Percentiles rank a stretch among this genome's conserved stretches.
phyloP scores from a whole-genome alignment of 2,329 filamentous ascomycete species.

The Penicillium brevicompactum region DNA sequence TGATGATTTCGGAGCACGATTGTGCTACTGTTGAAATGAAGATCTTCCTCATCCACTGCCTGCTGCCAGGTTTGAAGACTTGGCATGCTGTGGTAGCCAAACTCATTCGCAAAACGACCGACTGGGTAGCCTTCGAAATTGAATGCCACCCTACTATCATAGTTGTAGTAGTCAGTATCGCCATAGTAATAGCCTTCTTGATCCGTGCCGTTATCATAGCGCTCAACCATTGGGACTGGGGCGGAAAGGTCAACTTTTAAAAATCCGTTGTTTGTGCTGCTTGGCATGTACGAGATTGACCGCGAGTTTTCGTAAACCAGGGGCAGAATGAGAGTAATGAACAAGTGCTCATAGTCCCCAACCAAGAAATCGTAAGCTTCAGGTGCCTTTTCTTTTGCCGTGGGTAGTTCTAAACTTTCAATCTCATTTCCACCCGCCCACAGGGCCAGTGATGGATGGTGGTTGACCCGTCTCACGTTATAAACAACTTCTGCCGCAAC shows the following conservation, averaged over 20 bases:
- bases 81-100: slow-evolving; percentile 66
- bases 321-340: slow-evolving; percentile 57
- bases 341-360: slow-evolving; percentile 61
- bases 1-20: slow-evolving; percentile 63
- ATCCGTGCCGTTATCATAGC: slow-evolving; percentile 57
- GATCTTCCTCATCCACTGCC: slow-evolving; percentile 53
- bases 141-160: slow-evolving; percentile 56
- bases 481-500: slow-evolving; percentile 59
- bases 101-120: slow-evolving; percentile 65
- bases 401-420: slow-evolving; percentile 56
- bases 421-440: slow-evolving; percentile 64
- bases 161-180: slow-evolving; percentile 65
- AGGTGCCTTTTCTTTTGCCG: slow-evolving; percentile 48
- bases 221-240: slow-evolving; percentile 56
- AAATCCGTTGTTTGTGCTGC: slow-evolving; percentile 63
- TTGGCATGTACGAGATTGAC: slow-evolving; percentile 63
- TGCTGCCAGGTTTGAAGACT: slow-evolving; percentile 61
- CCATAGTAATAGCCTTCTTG: slow-evolving; percentile 56
- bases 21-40: slow-evolving; percentile 60
- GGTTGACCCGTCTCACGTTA: slow-evolving; percentile 63
- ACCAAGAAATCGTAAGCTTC: slow-evolving; percentile 46
- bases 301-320: slow-evolving; percentile 60
- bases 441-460: slow-evolving; percentile 59
- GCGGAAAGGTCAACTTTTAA: slow-evolving; percentile 56
- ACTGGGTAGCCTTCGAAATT: slow-evolving; percentile 59